phyloP scores from a whole-genome alignment of 2,329 filamentous ascomycete genomes.

The Amauroascus verrucosus region DNA sequence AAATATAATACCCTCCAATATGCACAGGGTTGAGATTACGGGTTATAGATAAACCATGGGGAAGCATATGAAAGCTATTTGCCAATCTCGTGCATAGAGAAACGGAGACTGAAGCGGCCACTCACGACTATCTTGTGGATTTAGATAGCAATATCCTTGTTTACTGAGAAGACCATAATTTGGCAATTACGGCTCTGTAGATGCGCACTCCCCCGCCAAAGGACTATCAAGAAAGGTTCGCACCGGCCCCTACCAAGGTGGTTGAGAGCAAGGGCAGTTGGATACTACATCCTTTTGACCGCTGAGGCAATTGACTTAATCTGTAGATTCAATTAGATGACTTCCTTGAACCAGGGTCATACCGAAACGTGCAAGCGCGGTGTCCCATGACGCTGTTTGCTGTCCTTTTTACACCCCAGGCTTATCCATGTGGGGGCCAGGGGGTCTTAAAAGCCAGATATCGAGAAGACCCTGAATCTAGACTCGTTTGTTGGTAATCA shows the following conservation, averaged over 20 bases:
- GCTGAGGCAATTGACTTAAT: neutral
- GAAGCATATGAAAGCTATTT: neutral
- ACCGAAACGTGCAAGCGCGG: constrained; percentile 1
- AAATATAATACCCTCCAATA: neutral
- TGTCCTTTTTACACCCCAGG: neutral
- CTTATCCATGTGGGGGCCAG: neutral
- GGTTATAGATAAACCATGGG: neutral
- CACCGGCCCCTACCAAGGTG: neutral
- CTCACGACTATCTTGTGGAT: neutral
- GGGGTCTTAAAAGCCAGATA: neutral
- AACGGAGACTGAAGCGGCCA: too few relatives aligned
- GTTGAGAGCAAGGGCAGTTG: neutral
- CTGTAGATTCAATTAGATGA: neutral
- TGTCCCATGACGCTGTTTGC: neutral
- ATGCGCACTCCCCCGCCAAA: too few relatives aligned
- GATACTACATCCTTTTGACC: constrained; percentile 1
- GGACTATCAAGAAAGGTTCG: neutral
- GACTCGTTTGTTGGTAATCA: constrained; percentile 3
- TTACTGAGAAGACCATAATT: too few relatives aligned
- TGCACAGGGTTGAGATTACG: neutral
- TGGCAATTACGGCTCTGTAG: too few relatives aligned
- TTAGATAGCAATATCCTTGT: neutral
- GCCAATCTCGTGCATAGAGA: neutral
- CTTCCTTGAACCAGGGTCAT: neutral
- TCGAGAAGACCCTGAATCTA: neutral